Conservation (phyloP, 2,329 filamentous ascomycete species). For the Tolypocladium tundrense region DNA sequence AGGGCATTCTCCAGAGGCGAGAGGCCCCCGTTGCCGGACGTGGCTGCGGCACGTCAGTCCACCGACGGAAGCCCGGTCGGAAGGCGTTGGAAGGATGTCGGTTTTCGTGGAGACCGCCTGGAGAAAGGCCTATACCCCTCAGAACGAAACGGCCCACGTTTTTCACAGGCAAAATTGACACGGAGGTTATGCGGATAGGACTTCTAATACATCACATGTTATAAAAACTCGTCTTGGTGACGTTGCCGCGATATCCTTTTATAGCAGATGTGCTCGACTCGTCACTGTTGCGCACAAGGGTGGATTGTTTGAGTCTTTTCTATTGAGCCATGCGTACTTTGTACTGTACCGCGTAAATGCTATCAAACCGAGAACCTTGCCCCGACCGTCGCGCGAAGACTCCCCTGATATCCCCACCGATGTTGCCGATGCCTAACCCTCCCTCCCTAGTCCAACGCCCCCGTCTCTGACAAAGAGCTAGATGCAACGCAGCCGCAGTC, state of each 20-base stretch:
- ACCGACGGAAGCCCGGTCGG: conserved; percentile 16
- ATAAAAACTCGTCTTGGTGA: neutral
- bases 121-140: conserved; percentile 29
- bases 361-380: neutral
- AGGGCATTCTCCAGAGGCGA: conserved; percentile 5
- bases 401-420: neutral
- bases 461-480: neutral
- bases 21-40: conserved; percentile 2
- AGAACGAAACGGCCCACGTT: conserved; percentile 20
- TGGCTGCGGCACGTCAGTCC: neutral
- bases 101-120: conserved; percentile 28
- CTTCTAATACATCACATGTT: conserved; percentile 20
- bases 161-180: conserved; percentile 21
- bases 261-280: neutral
- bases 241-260: too few relatives aligned
- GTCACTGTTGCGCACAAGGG: neutral
- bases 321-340: neutral
- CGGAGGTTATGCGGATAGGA: conserved; percentile 23
- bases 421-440: neutral
- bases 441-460: neutral
- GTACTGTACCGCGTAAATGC: neutral
- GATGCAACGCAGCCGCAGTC: neutral
- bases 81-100: conserved; percentile 29
- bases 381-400: neutral
- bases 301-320: neutral